Evolutionary conservation across 148 eudicot genomes (phyloP), one percentile per base, ranked within the genome.

Genomic region (Nepenthes mirabilis): DNA sequence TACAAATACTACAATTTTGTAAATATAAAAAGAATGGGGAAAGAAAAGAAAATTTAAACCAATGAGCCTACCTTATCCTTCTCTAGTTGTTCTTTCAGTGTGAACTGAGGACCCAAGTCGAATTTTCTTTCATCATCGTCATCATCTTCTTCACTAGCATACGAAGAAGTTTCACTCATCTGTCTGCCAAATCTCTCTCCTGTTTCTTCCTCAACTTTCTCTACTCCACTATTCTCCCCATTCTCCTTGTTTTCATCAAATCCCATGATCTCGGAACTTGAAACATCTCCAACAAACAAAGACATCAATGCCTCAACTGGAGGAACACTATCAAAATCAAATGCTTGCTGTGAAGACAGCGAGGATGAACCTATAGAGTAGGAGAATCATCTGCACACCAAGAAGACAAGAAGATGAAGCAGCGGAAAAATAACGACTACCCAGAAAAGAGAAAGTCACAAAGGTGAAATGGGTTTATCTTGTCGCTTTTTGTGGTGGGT

Each of bases 61-160:
- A 34, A 37, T 52, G 34, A 49, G 47, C 14, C 11, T 13, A 89
- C 96, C 93, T 89, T 89, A 53, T 89, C 96, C 60, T 83, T 85
- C 60, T 89, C 96, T 57, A 83, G 75, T 55, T 82, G 89, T 53
- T 85, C 87, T 68, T 81, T 89, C 59, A 89, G 72, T 36, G 74
- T 79, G 37, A 43, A 65, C 60, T 83, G 86, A 64, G 96, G 93
- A 49, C 96, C 96, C 70, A 85, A 65, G 47, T 76, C 76, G 68
- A 89, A 69, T 14, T 69, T 69, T 5, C 70, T 71, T 1, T 68
- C 78, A 36, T 71, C 72, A 51, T 77, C 83, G 8, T 85, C 95
- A 10, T 81, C 93, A 14, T 87, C 95, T 14, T 85, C 86, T 55
- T 82, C 90, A 64, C 86, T 84, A 11, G 79, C 75, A 63, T 54